A percentile compares a stretch with the other conserved stretches of the same genome.
These are phyloP conservation scores for Akebia trifoliata DNA, from an alignment of 164 flowering plant genomes.

Conservation along the genomic window DNA sequence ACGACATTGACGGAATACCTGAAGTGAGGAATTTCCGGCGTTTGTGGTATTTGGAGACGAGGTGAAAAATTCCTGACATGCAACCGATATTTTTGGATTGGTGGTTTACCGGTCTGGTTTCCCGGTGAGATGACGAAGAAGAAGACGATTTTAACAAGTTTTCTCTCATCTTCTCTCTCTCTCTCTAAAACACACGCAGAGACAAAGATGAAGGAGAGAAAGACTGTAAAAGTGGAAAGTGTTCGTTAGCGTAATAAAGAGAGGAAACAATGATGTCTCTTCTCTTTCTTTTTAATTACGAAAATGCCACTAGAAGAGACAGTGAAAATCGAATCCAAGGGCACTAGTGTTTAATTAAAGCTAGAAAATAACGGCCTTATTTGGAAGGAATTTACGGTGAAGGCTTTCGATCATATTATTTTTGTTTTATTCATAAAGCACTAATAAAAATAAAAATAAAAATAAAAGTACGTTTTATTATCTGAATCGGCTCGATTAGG, in stretches of 20 bases:
- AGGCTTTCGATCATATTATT: no score
- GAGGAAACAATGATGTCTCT: background rate
- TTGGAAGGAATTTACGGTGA: no score
- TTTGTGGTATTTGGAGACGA: constrained; percentile 39
- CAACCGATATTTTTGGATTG: constrained; percentile 44
- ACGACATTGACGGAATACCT: constrained; percentile 19
- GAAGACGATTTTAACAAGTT: constrained; percentile 1
- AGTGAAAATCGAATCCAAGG: background rate
- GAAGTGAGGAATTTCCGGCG: constrained; percentile 57
- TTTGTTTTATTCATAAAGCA: no score
- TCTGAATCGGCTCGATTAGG: no score
- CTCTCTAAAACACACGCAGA: background rate
- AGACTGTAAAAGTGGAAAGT: background rate
- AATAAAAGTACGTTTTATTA: no score
- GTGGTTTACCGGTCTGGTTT: constrained; percentile 6
- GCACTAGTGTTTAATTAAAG: no score
- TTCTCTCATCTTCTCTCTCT: constrained; percentile 11
- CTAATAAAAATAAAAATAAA: no score
- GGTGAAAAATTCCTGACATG: constrained; percentile 62
- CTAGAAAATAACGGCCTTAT: no score
- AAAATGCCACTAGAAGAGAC: background rate
- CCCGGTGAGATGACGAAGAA: constrained; percentile 15
- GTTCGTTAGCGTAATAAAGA: background rate
- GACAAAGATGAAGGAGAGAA: background rate
- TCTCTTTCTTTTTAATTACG: background rate